Percentiles rank a stretch among this genome's conserved stretches.
Evolutionary conservation across 805 yeast genomes (phyloP).

Genomic region (Blastobotrys parvus): DNA sequence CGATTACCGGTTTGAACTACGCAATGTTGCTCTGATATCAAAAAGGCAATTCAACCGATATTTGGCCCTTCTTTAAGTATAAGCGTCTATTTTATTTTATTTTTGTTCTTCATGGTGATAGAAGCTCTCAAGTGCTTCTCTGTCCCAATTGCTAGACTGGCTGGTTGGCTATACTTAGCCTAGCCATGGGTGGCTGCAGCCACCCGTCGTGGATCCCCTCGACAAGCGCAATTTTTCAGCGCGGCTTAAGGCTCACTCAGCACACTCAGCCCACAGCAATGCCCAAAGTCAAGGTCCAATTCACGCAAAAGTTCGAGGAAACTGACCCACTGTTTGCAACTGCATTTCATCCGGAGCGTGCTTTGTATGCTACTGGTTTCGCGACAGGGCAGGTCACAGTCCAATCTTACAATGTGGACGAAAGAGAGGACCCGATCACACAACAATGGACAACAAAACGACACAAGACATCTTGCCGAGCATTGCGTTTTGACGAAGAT

Average conservation of each 20-base stretch:
- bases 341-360: conserved; percentile 69
- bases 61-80: no score
- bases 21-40: no score
- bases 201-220: no score
- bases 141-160: no score
- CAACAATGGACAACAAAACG: conserved; percentile 75
- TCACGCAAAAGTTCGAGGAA: conserved; percentile 8
- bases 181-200: no score
- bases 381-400: conserved; percentile 73
- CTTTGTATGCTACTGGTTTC: conserved; percentile 60
- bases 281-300: background rate
- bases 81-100: background rate
- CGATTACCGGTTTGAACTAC: no score
- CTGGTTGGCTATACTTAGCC: no score
- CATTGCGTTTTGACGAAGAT: conserved; percentile 54
- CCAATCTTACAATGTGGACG: conserved; percentile 45
- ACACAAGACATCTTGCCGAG: conserved; percentile 83
- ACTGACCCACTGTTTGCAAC: conserved; percentile 50
- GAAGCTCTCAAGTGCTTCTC: background rate
- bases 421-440: conserved; percentile 25
- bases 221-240: no score
- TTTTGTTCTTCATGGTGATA: background rate
- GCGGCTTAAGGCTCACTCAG: no score
- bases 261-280: no score
- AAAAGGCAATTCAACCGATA: background rate